A percentile compares a stretch with the other conserved stretches of the same genome.
phyloP scores from a whole-genome alignment of 345 rosid genomes.

The Carallia brachiata region DNA sequence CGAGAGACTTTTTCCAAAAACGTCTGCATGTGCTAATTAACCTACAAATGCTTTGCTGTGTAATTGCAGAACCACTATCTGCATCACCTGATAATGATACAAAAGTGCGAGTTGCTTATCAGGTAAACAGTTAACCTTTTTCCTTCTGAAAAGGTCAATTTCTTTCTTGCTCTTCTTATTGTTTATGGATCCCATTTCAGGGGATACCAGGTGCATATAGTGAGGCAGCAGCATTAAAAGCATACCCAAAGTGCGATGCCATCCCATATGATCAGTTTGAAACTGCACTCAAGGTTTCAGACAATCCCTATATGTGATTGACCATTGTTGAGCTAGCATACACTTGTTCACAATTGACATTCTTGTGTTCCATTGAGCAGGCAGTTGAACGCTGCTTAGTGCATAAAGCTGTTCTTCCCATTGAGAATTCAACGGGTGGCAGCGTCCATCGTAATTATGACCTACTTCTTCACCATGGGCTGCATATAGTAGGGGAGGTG shows the following conservation, averaged over 20 bases:
- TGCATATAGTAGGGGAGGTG: conserved; percentile 93
- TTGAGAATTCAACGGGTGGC: conserved; percentile 87
- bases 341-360: background rate
- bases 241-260: conserved; percentile 81
- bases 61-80: conserved; percentile 68
- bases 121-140: conserved; percentile 44
- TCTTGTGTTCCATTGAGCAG: conserved; percentile 39
- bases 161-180: conserved; percentile 19
- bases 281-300: conserved; percentile 79
- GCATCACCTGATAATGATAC: conserved; percentile 49
- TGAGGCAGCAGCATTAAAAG: conserved; percentile 87
- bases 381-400: conserved; percentile 94
- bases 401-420: conserved; percentile 88
- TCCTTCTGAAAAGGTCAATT: conserved; percentile 10
- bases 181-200: conserved; percentile 38
- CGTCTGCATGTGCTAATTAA: conserved; percentile 3
- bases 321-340: conserved; percentile 10
- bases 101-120: conserved; percentile 75
- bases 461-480: conserved; percentile 86
- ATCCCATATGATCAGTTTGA: conserved; percentile 88
- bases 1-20: background rate
- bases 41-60: conserved; percentile 10
- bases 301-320: conserved; percentile 1
- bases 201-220: conserved; percentile 89
- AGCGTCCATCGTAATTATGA: conserved; percentile 94